Conservation (phyloP, 2,329 filamentous ascomycete species). For the Claviceps capensis region DNA sequence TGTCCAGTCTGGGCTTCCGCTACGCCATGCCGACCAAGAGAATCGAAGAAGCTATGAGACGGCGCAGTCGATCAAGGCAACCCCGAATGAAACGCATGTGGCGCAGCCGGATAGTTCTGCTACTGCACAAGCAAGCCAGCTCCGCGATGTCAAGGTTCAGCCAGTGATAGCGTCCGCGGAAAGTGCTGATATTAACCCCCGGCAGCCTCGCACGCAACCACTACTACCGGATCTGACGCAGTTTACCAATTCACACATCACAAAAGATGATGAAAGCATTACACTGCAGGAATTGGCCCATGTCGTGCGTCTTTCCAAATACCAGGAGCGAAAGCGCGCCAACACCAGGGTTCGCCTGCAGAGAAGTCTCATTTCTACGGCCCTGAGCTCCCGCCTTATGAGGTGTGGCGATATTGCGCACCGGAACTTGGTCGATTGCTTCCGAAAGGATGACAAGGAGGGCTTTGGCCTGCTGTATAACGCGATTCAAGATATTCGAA, state of each 20-base stretch:
- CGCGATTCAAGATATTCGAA: constrained; percentile 66
- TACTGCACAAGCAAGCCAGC: constrained; percentile 16
- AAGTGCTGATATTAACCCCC: constrained; percentile 28
- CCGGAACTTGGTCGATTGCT: constrained; percentile 63
- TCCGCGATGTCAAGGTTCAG: constrained; percentile 14
- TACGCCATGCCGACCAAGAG: constrained; percentile 30
- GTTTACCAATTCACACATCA: constrained; percentile 48
- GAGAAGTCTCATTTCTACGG: constrained; percentile 59
- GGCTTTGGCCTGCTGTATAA: constrained; percentile 62
- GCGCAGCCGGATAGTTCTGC: constrained; percentile 26
- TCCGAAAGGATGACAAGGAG: constrained; percentile 67
- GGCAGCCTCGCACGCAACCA: constrained; percentile 31
- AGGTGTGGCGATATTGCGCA: constrained; percentile 63
- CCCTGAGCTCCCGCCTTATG: constrained; percentile 59
- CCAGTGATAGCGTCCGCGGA: constrained; percentile 18
- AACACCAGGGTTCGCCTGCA: constrained; percentile 62
- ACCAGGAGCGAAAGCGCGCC: constrained; percentile 67
- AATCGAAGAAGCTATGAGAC: constrained; percentile 25
- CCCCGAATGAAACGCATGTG: constrained; percentile 35
- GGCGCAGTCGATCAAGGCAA: constrained; percentile 23
- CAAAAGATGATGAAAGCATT: constrained; percentile 49
- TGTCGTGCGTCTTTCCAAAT: constrained; percentile 62
- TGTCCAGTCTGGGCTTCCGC: constrained; percentile 23
- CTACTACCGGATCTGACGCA: constrained; percentile 52
- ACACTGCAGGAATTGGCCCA: constrained; percentile 67